phyloP scores from a whole-genome alignment of 2,329 filamentous ascomycete genomes.

The Niveomyces coronatus region DNA sequence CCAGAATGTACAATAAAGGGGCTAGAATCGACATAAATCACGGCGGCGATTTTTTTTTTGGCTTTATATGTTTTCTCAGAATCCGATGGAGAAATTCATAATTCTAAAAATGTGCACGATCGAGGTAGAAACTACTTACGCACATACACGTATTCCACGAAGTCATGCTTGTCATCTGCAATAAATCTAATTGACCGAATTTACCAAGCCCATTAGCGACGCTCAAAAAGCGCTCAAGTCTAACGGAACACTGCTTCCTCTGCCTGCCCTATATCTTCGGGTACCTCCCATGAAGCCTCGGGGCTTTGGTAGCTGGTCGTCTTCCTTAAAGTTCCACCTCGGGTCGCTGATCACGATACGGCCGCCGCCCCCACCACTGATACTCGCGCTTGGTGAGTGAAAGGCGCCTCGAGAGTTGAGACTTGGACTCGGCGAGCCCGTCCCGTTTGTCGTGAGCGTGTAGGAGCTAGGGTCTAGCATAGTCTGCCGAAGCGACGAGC shows the following conservation, averaged over 20 bases:
- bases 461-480: constrained; percentile 69
- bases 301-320: constrained; percentile 73
- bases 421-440: constrained; percentile 38
- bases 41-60: too few species aligned
- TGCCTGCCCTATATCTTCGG: constrained; percentile 78
- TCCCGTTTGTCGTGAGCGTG: constrained; percentile 58
- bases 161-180: too few species aligned
- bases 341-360: constrained; percentile 60
- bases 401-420: constrained; percentile 22
- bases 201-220: not conserved
- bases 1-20: too few species aligned
- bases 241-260: constrained; percentile 87
- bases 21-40: too few species aligned
- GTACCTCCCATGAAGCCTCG: constrained; percentile 65
- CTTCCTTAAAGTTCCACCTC: constrained; percentile 80
- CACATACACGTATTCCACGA: too few species aligned
- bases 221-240: constrained; percentile 54
- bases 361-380: constrained; percentile 15
- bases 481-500: constrained; percentile 42
- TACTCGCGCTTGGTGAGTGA: constrained; percentile 20
- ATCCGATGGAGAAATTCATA: constrained; percentile 18
- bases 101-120: too few species aligned
- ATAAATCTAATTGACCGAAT: too few species aligned
- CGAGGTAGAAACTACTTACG: too few species aligned
- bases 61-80: not conserved